Conservation (phyloP, 306 rosid species). For the Rubus idaeus region DNA sequence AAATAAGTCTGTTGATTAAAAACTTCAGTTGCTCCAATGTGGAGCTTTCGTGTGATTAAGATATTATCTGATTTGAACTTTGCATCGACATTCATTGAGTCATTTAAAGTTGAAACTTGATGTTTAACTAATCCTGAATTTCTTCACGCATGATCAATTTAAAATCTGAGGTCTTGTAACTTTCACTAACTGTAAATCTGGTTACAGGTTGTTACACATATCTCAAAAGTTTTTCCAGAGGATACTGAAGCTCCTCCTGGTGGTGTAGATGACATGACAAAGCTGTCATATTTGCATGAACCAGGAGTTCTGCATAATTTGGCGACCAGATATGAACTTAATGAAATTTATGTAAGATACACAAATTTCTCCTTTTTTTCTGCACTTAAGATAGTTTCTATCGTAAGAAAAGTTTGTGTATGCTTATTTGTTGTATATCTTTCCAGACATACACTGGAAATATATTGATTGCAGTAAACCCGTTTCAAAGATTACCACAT, state of each 20-base stretch:
- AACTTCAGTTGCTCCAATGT: background rate
- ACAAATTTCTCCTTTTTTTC: conserved; percentile 9
- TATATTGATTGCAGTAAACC: conserved; percentile 94
- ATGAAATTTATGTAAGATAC: conserved; percentile 90
- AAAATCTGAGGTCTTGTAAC: conserved; percentile 11
- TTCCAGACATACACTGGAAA: conserved; percentile 98
- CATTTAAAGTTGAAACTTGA: conserved; percentile 5
- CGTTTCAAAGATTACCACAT: conserved; percentile 98
- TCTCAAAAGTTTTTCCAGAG: conserved; percentile 91
- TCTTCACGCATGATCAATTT: background rate
- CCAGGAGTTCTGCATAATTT: conserved; percentile 97
- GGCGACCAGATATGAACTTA: conserved; percentile 97
- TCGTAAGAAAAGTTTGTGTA: conserved; percentile 20
- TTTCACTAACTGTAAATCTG: conserved; percentile 34
- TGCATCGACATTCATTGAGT: background rate
- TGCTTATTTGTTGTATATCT: conserved; percentile 33
- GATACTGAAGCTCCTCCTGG: conserved; percentile 98
- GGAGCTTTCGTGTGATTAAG: background rate
- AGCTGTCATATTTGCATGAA: conserved; percentile 96
- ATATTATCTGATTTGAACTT: conserved; percentile 16
- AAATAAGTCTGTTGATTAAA: background rate
- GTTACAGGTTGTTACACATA: conserved; percentile 68
- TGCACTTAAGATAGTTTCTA: conserved; percentile 22
- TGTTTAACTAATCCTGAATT: conserved; percentile 7
- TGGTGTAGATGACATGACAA: conserved; percentile 99